Evolutionary conservation across 139 green algal genomes (phyloP), one percentile per base, ranked within the genome.

Genomic region (Chlorella sorokiniana): DNA sequence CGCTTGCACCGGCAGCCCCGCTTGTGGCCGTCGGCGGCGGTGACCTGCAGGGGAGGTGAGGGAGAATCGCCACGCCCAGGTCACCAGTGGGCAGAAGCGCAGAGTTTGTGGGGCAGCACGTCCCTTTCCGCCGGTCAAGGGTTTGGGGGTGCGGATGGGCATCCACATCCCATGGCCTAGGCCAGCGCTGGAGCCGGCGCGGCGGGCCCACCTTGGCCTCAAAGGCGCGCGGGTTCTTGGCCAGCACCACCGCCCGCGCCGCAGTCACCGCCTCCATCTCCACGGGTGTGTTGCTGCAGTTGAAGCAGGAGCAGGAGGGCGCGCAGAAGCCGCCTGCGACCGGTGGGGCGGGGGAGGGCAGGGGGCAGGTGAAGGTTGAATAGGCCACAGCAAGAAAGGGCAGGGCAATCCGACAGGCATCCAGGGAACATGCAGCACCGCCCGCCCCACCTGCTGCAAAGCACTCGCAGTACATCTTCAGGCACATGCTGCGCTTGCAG

Each of bases 381-480:
- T n/a, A 65, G n/a, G 56, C n/a, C n/a, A 31, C 56, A 65, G 56
- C 18, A 65, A n/a, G 56, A 22, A 65, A 56, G 48, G 23, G 56
- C 56, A 65, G 6, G 10, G 56, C 56, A 33, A n/a, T n/a, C 23
- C 18, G 10, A 33, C 16, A 33, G 64, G 4, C 64, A 45, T 42
- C 37, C 5, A 41, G 25, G 31, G 31, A 40, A 69, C n/a, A 44
- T 4, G 5, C 31, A 69, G 63, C 65, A 33, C 16, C 42, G 56
- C 18, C 22, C 11, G 1, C 0, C 80, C 38, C 64, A 77, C 72
- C 81, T 86, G 90, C 87, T 4, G 89, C 85, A 81, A 97, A 97
- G 89, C 94, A 98, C 20, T 97, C 94, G 81, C 94, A 98, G 87
- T 98, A 98, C 61, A 98, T 88, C 89, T 98, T 98, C 18, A 98